Base-by-base conservation (phyloP, 257 asterid genomes). In the Hygrophila difformis region DNA sequence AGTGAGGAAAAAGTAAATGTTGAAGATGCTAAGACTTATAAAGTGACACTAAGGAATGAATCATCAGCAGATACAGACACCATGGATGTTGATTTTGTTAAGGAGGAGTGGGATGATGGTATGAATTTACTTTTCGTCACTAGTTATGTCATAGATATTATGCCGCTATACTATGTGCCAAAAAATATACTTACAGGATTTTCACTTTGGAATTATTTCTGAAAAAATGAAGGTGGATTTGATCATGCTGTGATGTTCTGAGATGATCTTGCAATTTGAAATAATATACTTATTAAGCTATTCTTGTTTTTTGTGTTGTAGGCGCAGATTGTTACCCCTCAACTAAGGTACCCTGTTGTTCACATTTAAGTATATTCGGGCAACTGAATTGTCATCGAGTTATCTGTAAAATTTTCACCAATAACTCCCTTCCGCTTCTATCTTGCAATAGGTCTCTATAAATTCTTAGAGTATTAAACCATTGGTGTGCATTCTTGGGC, bases 21-120 rank as follows among this genome's bases (percentile, higher is more conserved):
- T 46, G 63, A 55, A 49, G 51, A 52, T 56, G 48, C 44, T 18
- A 48, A 61, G 48, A 55, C 44, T 47, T 51, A 59, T 21, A 62
- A 64, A 55, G 62, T 21, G 49, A 58, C 65, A 48, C 17, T 51
- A 42, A 71, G 42, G 60, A 72, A 74, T 51, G 95, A 76, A 44
- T 76, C 88, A 13, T 81, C 92, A 9, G 88, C 94, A 49, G 95
- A 81, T 41, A 84, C 92, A 17, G 72, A 68, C 66, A 63, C 74
- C 53, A 57, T 81, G 81, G 24, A 41, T 17, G 1, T 16, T 6
- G 47, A 18, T 8, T 8, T 38, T 33, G 8, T 2, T 33, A 33
- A 33, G 37, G 37, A 33, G 37, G 8, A 33, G 3, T n/a, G n/a
- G 10, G 2, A 33, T 33, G 12, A 9, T 33, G 37, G 37, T 33